Conservation (phyloP, 805 yeast species). For the Candida verbasci region DNA sequence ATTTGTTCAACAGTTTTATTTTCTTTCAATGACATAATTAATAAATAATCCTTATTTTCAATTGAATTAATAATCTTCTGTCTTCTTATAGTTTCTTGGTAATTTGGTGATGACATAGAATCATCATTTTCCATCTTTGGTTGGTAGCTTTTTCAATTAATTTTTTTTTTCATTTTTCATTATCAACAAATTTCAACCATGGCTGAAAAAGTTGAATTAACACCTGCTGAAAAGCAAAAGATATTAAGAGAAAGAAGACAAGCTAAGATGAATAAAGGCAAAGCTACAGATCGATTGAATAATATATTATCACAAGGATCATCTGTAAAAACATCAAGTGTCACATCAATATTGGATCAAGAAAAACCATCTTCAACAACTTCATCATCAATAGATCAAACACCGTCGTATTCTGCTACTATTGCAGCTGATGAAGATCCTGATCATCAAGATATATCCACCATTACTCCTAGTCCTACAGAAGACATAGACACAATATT, state of each 20-base stretch:
- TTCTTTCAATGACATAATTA: slow-evolving; percentile 38
- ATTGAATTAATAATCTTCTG: slow-evolving; percentile 36
- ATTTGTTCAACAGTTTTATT: slow-evolving; percentile 42
- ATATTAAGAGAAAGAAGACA: slow-evolving; percentile 61
- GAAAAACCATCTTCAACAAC: slow-evolving; percentile 6
- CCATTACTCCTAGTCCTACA: slow-evolving; percentile 10
- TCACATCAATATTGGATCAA: slow-evolving; percentile 33
- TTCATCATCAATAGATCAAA: no score
- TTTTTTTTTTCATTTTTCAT: neutral
- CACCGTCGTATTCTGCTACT: no score
- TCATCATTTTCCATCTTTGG: neutral
- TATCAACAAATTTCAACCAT: slow-evolving; percentile 3
- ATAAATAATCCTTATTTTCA: slow-evolving; percentile 34
- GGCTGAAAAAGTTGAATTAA: slow-evolving; percentile 16
- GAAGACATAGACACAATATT: slow-evolving; percentile 33
- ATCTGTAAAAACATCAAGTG: slow-evolving; percentile 27
- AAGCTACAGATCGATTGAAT: slow-evolving; percentile 50
- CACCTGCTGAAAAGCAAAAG: slow-evolving; percentile 56
- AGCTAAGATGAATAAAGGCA: slow-evolving; percentile 55
- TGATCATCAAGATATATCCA: slow-evolving; percentile 33
- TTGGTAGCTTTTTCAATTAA: neutral
- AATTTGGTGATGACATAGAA: no score
- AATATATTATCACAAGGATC: slow-evolving; percentile 37
- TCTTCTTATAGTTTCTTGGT: slow-evolving; percentile 24
- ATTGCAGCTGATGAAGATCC: slow-evolving; percentile 32